Base-by-base conservation (phyloP, 2,329 filamentous ascomycete species). In the Xenosphaeropsis pyriputrescens region DNA sequence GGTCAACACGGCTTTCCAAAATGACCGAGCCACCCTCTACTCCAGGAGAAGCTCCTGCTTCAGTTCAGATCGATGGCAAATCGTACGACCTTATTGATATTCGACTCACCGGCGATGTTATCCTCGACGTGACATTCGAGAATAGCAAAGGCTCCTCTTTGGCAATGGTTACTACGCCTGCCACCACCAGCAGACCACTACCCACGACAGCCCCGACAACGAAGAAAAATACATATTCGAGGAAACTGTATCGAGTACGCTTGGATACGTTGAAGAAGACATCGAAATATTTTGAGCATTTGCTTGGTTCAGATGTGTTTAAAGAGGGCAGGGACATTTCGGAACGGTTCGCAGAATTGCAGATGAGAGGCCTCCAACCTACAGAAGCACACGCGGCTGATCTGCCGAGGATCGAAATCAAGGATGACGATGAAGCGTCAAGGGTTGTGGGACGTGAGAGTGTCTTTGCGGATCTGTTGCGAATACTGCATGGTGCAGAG, bases 351-450 rank as follows among this genome's bases (percentile, higher is more conserved):
- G 61, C 59, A 5, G 54, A 57, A 3, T 62, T 85, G 13, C 56
- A 59, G 2, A 29, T 44, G 16, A 53, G 57, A 17, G 63, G 68
- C 37, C 48, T 68, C 18, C 61, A 60, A 32, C 63, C 75, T 1
- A 58, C 57, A 13, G 64, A 72, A 33, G 64, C 67, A 2, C 62
- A 65, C 8, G 47, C 59, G 7, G 45, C 54, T 1, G 65, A 72
- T 22, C 63, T 86, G n/a, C 80, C 81, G 2, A 63, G 65, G 52
- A 65, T 86, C 38, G 48, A 59, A 32, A 78, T 86, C 48, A 60
- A 67, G 2, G 75, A 85, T 48, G 71, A 85, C 22, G 81, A 84
- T 42, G 70, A 76, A 42, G 78, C 77, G 16, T 81, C 78, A 6
- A 62, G 59, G 36, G 68, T 66, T 26, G 66, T 71, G 9, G 66